Conservation (phyloP, 768 basidiomycete genomes). For the Clitopilus passeckerianus region DNA sequence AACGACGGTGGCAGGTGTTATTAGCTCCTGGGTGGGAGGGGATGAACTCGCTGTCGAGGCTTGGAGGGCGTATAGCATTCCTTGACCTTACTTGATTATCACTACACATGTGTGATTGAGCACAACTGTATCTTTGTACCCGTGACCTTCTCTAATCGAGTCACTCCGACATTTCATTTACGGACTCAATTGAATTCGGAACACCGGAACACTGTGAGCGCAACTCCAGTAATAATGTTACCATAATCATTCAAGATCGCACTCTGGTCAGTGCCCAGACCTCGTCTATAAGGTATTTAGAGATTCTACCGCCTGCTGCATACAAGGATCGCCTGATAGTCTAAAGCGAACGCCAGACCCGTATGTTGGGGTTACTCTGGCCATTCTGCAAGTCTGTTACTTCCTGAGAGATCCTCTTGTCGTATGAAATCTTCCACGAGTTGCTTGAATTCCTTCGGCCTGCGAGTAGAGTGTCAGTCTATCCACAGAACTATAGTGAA, state of each 20-base stretch:
- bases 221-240: no score
- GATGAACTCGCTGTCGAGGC: slow-evolving; percentile 53
- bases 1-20: slow-evolving; percentile 53
- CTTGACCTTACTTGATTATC: slow-evolving; percentile 26
- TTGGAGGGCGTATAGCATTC: slow-evolving; percentile 83
- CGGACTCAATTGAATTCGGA: not conserved
- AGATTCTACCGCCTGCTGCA: no score
- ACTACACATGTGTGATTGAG: no score
- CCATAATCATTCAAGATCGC: no score
- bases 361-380: not conserved
- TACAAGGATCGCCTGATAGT: no score
- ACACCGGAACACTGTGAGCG: not conserved
- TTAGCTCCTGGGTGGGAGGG: slow-evolving; percentile 65
- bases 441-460: not conserved
- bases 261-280: no score
- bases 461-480: not conserved
- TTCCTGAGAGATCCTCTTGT: not conserved
- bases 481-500: slow-evolving; percentile 18
- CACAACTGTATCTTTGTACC: not conserved
- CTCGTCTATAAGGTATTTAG: no score
- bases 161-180: not conserved
- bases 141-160: not conserved
- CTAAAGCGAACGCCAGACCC: not conserved
- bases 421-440: not conserved
- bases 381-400: not conserved